These are phyloP conservation scores for Dothideomycetidae sp. DNA, from an alignment of 2,329 filamentous ascomycete species.

Conservation along the genomic window DNA sequence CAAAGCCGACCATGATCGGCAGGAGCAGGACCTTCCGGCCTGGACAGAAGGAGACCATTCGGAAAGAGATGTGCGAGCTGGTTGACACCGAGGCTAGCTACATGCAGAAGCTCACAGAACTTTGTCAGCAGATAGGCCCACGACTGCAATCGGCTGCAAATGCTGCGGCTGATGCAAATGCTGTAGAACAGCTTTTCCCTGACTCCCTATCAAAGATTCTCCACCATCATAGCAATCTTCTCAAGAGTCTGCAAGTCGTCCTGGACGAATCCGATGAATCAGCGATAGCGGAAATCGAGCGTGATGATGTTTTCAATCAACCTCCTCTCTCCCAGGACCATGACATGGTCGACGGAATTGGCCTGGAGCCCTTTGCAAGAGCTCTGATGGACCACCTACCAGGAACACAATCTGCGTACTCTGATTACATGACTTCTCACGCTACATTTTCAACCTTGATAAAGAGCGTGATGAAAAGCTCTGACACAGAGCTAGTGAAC, in stretches of 20 bases:
- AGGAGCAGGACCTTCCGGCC: constrained; percentile 62
- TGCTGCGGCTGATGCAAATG: constrained; percentile 27
- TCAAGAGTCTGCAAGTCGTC: constrained; percentile 58
- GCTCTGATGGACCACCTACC: constrained; percentile 85
- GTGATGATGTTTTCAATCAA: constrained; percentile 27
- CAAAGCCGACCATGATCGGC: constrained; percentile 68
- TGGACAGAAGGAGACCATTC: constrained; percentile 69
- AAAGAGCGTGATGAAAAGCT: constrained; percentile 59
- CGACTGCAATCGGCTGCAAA: constrained; percentile 63
- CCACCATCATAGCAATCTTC: constrained; percentile 65
- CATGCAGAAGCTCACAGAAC: constrained; percentile 69
- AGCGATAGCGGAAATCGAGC: constrained; percentile 61
- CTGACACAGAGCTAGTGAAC: constrained; percentile 68
- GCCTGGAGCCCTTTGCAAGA: constrained; percentile 63
- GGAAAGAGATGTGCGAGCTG: constrained; percentile 79
- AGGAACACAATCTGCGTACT: constrained; percentile 78
- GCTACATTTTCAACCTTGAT: constrained; percentile 73
- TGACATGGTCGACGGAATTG: constrained; percentile 36
- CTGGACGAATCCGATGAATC: constrained; percentile 75
- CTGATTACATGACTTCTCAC: constrained; percentile 83
- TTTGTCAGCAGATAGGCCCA: constrained; percentile 66
- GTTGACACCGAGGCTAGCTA: constrained; percentile 92
- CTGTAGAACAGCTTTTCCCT: constrained; percentile 55
- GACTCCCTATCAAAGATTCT: constrained; percentile 66
- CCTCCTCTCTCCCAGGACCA: constrained; percentile 44